Evolutionary conservation across 768 basidiomycete species (phyloP), one percentile per base, ranked within the genome.

Genomic region (Melanogaster broomeanus): DNA sequence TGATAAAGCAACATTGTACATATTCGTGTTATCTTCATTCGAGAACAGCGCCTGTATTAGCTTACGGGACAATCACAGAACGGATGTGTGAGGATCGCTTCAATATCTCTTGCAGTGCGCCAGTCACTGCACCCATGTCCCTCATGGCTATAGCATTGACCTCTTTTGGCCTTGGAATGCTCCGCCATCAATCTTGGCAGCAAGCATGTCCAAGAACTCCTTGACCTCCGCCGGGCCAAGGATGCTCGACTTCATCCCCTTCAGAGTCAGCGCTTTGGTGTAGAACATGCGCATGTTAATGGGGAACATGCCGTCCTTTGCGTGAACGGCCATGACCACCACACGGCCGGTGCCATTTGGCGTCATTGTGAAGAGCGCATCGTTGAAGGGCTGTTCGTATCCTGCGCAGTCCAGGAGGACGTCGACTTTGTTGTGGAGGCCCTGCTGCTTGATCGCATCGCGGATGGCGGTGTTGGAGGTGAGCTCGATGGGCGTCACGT

Each of bases 351-450:
- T 57, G 9, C 67, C 67, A 2, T 58, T 38, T 0, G 67, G 67
- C 2, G 55, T 70, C 69, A 70, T 72, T 3, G 63, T 71, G 27
- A 52, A 53, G 43, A 70, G 37, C 5, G 69, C 71, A 6, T 72
- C 69, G 33, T 72, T 71, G 48, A 70, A 61, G 10, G 69, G 67
- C 4, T 45, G 39, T 4, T 67, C 69, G 3, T 69, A 70, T 3
- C 69, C 69, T 9, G 69, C 69, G 7, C 69, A 70, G 31, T 70
- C 69, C 2, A 70, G 58, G 11, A 72, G 28, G 45, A 70, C 69
- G 16, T 70, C 67, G 0, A 70, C 57, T 51, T 69, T 69, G 33
- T 67, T 65, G n/a, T 61, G 53, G 7, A 67, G 57, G 8, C 60
- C 60, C 16, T 57, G 45, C 39, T 53, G 53, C 24, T 62, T 53